Evolutionary conservation across 257 asterid genomes (phyloP), one percentile per base, ranked within the genome.

Genomic region (Nicotiana benthamiana): DNA sequence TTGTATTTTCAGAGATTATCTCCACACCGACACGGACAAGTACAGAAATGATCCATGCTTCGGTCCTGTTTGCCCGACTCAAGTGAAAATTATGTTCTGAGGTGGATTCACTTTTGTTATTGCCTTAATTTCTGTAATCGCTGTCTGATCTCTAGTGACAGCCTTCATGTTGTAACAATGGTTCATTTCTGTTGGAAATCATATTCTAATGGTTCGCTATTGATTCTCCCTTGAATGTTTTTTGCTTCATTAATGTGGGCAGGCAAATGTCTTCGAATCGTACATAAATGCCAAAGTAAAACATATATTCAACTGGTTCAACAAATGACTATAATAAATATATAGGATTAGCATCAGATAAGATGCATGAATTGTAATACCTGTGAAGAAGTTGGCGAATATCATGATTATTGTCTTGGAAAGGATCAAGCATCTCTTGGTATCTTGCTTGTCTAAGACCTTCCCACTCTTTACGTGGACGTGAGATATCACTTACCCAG

Each of bases 381-480:
- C 98, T 94, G 84, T 87, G 82, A 56, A 95, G 98, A 59, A 95
- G 96, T 20, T 62, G 43, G 27, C 95, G 92, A 11, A 93, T 91
- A 46, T 95, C 98, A 76, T 92, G 86, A 22, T 95, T 95, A 22
- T 95, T 95, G 54, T 89, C 89, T 52, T 46, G 17, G 91, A 84
- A 95, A 60, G 94, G 97, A 86, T 93, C 94, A 28, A 91, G 97
- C 98, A 95, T 95, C 87, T 95, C 98, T 80, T 88, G 93, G 80
- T 95, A 93, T 82, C 98, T 93, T 81, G 81, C 97, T 87, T 91
- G 92, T 79, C 98, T 93, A 65, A 95, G 94, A 85, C 56, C 90
- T 84, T 95, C 97, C 98, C 98, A 95, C 66, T 92, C 90, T 54
- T 97, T 87, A 12, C 96, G 94, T 16, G 98, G 98, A 61, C 98